Evolutionary conservation across 2,329 filamentous ascomycete species (phyloP), one percentile per base, ranked within the genome.

Genomic region (Xylariaceae sp.): DNA sequence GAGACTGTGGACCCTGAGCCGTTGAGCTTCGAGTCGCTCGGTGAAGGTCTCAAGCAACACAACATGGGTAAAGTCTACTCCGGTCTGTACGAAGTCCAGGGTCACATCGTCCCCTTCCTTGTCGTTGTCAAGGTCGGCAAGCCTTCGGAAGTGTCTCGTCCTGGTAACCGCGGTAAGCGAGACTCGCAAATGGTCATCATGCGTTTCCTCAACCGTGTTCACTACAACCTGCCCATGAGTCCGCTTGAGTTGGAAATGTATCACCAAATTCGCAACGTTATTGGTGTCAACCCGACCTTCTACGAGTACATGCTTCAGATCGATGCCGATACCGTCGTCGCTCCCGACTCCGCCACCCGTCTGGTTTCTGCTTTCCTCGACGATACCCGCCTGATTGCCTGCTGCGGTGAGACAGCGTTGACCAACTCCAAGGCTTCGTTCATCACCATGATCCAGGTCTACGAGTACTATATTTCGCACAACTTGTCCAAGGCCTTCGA

Each of bases 61-160:
- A 99, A 99, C 75, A 97, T 97, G 93, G 94, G 90, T 75, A 99
- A 99, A 76, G 86, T 97, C 65, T 99, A 99, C 77, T 97, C 94
- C 17, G 94, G 94, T 71, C 81, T 99, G 4, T 99, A 99, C 73
- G 94, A 99, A 76, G 92, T 97, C 5, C 90, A 97, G 72, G 94
- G 94, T 64, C 93, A 99, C 72, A 97, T 99, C 66, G 94, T 99
- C 51, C 94, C 94, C 18, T 99, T 96, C 84, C 74, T 99, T 73
- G 94, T 99, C 55, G 82, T 99, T 51, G 92, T 97, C 76, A 99
- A 99, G 81, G 86, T 97, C 67, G 94, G 94, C 72, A 99, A 99
- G 77, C 92, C 96, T 68, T 97, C 93, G 2, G 94, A 99, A 74
- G 92, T 97, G 65, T 88, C 90, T 17, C 96, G 96, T 69, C 78